Conservation (phyloP, 139 green algal species). For the Coccomyxa sp. region DNA sequence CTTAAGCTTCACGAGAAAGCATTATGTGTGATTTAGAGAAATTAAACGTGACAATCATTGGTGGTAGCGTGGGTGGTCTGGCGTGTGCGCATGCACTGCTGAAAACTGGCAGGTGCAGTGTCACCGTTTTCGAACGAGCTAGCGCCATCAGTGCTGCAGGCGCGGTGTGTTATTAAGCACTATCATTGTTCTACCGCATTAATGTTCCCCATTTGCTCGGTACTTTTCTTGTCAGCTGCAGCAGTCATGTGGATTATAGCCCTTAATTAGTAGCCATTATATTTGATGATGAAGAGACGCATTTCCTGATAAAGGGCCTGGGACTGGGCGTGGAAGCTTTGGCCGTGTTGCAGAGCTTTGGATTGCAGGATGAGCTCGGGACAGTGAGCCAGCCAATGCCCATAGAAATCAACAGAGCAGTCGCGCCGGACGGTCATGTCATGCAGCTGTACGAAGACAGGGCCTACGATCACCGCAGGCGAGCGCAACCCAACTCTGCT, state of each 20-base stretch:
- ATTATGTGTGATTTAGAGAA: too few relatives aligned
- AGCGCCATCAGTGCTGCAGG: background rate
- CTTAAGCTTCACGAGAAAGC: too few relatives aligned
- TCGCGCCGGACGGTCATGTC: background rate
- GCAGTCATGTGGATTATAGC: background rate
- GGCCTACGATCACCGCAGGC: constrained; percentile 4
- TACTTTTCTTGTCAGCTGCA: too few relatives aligned
- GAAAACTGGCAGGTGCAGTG: background rate
- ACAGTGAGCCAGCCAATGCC: background rate
- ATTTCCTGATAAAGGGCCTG: background rate
- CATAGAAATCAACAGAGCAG: background rate
- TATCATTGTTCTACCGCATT: background rate
- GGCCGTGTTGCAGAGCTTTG: background rate
- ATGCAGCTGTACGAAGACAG: background rate
- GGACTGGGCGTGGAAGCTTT: background rate
- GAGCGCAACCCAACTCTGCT: too few relatives aligned
- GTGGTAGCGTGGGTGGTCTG: background rate
- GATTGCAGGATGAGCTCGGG: background rate
- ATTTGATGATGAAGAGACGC: background rate
- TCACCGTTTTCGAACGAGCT: background rate
- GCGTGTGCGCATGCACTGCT: constrained; percentile 8
- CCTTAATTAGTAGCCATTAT: background rate
- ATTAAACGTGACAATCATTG: background rate
- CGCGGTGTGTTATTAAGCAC: background rate
- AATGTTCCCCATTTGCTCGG: too few relatives aligned